Evolutionary conservation across 2,329 filamentous ascomycete species (phyloP), one percentile per base, ranked within the genome.

Genomic region (Penicillium concentricum): DNA sequence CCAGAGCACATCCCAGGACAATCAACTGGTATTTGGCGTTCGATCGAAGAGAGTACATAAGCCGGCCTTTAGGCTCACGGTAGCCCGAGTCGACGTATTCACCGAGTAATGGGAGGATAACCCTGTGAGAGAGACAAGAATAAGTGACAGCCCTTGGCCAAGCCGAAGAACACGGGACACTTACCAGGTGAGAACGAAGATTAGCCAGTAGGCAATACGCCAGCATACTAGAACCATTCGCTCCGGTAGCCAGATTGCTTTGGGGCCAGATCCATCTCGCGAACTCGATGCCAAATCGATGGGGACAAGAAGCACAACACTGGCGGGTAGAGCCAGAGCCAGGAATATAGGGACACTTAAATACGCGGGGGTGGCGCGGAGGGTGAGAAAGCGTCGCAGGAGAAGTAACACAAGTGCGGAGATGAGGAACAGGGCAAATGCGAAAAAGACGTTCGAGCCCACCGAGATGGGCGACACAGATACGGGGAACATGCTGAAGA

Each of bases 141-240:
- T 51, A 16, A 52, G 62, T 32, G 60, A 58, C 45, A 24, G n/a
- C 35, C 35, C n/a, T 44, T 41, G 32, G 22, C 22, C n/a, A 30
- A 24, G 12, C 13, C 2, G 22, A 42, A 16, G 20, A 41, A 22
- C 20, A 41, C 13, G 45, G 30, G 32, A 44, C 42, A 65, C 81
- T 49, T 79, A 93, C 94, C 94, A 99, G 54, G 93, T 97, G 69
- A 99, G 78, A 49, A 87, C 86, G 76, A 99, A 99, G 0, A 93
- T 97, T 54, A 99, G 81, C 94, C 94, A 99, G 77, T 99, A 99
- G 20, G 89, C 88, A 62, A 99, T 93, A 70, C 93, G 85, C 94
- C 94, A 99, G 56, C 89, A 88, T 24, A 97, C 91, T 68, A 95
- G 80, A 47, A 97, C 81, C 28, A 92, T 83, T 48, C 87, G 80